phyloP scores from a whole-genome alignment of 2,329 filamentous ascomycete species.

The Aspergillus transmontanensis region DNA sequence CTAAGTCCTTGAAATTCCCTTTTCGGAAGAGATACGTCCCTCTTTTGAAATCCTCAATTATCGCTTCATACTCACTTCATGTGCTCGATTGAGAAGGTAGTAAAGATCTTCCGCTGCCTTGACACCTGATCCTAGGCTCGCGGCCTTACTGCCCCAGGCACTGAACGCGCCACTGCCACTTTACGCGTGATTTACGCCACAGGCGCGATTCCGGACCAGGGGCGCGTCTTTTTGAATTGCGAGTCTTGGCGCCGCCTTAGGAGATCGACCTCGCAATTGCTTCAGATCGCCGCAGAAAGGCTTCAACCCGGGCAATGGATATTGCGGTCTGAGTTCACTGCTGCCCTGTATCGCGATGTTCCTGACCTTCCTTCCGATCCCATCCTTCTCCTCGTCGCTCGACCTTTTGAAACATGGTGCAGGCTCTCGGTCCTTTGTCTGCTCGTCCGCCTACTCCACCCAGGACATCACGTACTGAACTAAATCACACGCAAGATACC shows the following conservation, averaged over 20 bases:
- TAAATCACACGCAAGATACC: slow-evolving; percentile 43
- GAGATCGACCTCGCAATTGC: slow-evolving; percentile 9
- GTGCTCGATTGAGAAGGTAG: not conserved
- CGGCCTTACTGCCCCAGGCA: slow-evolving; percentile 28
- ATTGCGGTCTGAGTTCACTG: slow-evolving; percentile 21
- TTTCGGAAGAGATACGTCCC: not conserved
- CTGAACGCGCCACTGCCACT: slow-evolving; percentile 32
- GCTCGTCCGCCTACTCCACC: slow-evolving; percentile 60
- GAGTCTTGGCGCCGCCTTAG: slow-evolving; percentile 24
- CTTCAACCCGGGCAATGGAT: slow-evolving; percentile 20
- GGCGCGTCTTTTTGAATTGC: slow-evolving; percentile 14
- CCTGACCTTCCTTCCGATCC: slow-evolving; percentile 20
- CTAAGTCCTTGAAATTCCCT: not conserved
- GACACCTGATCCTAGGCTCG: not conserved
- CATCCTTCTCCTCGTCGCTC: slow-evolving; percentile 19
- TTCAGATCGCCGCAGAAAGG: slow-evolving; percentile 9
- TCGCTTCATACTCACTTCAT: not conserved
- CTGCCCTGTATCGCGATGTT: slow-evolving; percentile 32
- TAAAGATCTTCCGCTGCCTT: slow-evolving; percentile 4
- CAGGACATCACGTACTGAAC: slow-evolving; percentile 40
- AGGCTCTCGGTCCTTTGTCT: slow-evolving; percentile 51
- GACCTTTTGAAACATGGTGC: slow-evolving; percentile 42
- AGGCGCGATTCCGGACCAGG: slow-evolving; percentile 19
- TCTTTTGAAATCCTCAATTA: not conserved
- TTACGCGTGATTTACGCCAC: slow-evolving; percentile 36